A percentile compares a stretch with the other conserved stretches of the same genome.
Evolutionary conservation across 2,329 filamentous ascomycete species (phyloP).

Genomic region (Cladobotryum protrusum): DNA sequence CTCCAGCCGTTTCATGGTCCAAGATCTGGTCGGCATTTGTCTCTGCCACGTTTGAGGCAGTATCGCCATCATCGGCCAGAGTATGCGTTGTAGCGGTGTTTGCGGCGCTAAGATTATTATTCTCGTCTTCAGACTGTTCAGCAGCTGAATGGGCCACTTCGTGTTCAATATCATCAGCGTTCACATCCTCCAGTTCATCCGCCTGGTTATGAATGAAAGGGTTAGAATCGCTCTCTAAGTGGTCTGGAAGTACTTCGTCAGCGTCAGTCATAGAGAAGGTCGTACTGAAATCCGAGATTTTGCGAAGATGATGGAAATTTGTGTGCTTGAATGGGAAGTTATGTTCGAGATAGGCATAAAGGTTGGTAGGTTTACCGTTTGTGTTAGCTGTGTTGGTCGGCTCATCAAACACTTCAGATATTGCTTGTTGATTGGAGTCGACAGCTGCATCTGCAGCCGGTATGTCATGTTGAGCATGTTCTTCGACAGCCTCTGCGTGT

Average conservation of each 20-base stretch:
- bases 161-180: conserved; percentile 16
- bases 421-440: conserved; percentile 13
- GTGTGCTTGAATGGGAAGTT: background rate
- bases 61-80: conserved; percentile 27
- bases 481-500: conserved; percentile 8
- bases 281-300: conserved; percentile 7
- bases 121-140: conserved; percentile 13
- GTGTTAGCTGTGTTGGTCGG: conserved; percentile 10
- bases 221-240: conserved; percentile 19
- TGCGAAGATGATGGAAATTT: conserved; percentile 11
- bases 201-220: conserved; percentile 21
- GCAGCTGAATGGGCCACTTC: conserved; percentile 2
- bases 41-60: conserved; percentile 19
- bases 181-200: conserved; percentile 15
- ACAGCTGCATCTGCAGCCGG: conserved; percentile 3
- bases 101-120: conserved; percentile 15
- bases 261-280: conserved; percentile 18
- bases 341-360: conserved; percentile 6
- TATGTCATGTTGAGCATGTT: conserved; percentile 9
- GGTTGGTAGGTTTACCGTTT: conserved; percentile 20
- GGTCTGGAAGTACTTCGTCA: conserved; percentile 21
- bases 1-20: conserved; percentile 8
- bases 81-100: conserved; percentile 28
- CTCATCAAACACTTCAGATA: conserved; percentile 3
- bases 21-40: conserved; percentile 14